Conservation (phyloP, 352 stramenopile species). For the Pythium insidiosum region DNA sequence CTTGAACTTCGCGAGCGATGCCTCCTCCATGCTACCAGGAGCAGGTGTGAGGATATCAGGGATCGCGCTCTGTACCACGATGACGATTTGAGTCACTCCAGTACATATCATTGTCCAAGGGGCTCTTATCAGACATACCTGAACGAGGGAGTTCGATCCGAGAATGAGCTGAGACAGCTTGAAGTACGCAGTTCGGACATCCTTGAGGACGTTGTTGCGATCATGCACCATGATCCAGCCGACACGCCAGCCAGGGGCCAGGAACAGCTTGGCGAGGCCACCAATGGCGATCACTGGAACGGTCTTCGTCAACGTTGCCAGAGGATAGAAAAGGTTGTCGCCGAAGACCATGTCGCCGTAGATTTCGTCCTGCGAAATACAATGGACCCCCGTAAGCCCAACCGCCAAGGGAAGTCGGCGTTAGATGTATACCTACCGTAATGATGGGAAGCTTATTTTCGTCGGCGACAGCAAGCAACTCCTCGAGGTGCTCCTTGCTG, state of each 20-base stretch:
- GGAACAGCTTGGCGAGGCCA: slow-evolving; percentile 94
- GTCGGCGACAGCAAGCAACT: slow-evolving; percentile 70
- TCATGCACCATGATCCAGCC: slow-evolving; percentile 95
- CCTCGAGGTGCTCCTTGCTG: slow-evolving; percentile 71
- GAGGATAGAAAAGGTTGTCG: slow-evolving; percentile 66
- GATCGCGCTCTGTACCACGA: slow-evolving; percentile 47
- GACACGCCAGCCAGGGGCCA: slow-evolving; percentile 93
- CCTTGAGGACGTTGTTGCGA: slow-evolving; percentile 56
- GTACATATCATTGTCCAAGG: too few relatives aligned
- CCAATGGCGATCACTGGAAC: slow-evolving; percentile 76
- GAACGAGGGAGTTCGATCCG: slow-evolving; percentile 87
- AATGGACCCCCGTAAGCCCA: too few relatives aligned
- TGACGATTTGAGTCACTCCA: too few relatives aligned
- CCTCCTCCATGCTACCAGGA: slow-evolving; percentile 43
- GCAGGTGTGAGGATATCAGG: slow-evolving; percentile 72
- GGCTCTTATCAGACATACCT: slow-evolving; percentile 23
- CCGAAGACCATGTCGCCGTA: slow-evolving; percentile 82
- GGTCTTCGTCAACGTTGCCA: slow-evolving; percentile 73
- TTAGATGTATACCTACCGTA: slow-evolving; percentile 77
- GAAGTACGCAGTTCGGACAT: slow-evolving; percentile 86
- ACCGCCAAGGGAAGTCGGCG: too few relatives aligned
- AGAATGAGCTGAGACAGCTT: slow-evolving; percentile 92
- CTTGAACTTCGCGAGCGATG: slow-evolving; percentile 77
- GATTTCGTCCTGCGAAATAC: slow-evolving; percentile 80
- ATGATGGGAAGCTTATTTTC: slow-evolving; percentile 91